Conservation (phyloP, 2,329 filamentous ascomycete genomes). For the Alternaria metachromatica region DNA sequence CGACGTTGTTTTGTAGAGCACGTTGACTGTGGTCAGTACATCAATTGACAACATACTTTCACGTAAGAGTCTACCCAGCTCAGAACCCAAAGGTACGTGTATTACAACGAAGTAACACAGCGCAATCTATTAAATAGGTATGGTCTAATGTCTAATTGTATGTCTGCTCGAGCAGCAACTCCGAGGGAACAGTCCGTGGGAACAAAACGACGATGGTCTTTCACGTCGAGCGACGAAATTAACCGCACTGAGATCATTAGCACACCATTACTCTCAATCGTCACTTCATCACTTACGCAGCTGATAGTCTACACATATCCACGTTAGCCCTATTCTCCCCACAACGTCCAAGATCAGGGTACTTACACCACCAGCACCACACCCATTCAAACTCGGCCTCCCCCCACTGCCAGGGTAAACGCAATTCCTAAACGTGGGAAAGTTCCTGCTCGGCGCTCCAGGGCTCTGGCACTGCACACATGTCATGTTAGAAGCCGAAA, state of each 20-base stretch:
- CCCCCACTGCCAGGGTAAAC: not conserved
- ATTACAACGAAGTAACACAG: too few relatives aligned
- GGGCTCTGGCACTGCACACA: not conserved
- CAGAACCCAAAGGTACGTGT: too few relatives aligned
- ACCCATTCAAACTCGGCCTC: not conserved
- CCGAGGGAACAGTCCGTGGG: too few relatives aligned
- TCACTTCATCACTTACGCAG: not conserved
- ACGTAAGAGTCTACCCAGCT: too few relatives aligned
- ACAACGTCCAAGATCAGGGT: too few relatives aligned
- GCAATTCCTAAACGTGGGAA: not conserved
- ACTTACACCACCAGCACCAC: not conserved
- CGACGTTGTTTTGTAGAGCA: too few relatives aligned
- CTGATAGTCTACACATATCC: not conserved
- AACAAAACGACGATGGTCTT: too few relatives aligned
- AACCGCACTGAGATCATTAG: not conserved
- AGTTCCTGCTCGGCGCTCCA: not conserved
- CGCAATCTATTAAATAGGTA: too few relatives aligned
- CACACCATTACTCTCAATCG: not conserved
- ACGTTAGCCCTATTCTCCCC: not conserved
- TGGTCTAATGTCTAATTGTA: too few relatives aligned
- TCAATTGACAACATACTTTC: too few relatives aligned
- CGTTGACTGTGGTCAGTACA: too few relatives aligned
- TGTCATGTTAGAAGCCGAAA: not conserved
- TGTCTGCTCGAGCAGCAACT: too few relatives aligned
- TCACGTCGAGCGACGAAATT: not conserved